Conservation (phyloP, 306 rosid species). For the Biancaea sappan region DNA sequence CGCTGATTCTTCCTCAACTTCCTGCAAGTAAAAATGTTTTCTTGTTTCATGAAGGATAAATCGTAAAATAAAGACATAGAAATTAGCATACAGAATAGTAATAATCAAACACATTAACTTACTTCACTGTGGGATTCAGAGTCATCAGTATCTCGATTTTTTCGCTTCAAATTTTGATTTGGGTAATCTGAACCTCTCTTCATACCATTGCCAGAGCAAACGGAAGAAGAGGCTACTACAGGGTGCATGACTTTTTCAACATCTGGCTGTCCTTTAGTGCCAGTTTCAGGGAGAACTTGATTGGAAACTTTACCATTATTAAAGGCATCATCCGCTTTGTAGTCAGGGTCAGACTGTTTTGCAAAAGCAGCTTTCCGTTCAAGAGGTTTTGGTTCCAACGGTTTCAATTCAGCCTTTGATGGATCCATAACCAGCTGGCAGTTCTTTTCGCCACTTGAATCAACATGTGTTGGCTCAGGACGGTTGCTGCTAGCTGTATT, state of each 20-base stretch:
- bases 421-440: slow-evolving; percentile 50
- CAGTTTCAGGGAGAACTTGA: slow-evolving; percentile 50
- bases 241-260: slow-evolving; percentile 60
- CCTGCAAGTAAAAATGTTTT: slow-evolving; percentile 58
- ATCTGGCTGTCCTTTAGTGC: slow-evolving; percentile 43
- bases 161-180: slow-evolving; percentile 63
- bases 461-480: slow-evolving; percentile 43
- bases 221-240: slow-evolving; percentile 73
- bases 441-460: slow-evolving; percentile 45
- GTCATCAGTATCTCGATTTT: slow-evolving; percentile 70
- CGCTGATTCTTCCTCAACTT: slow-evolving; percentile 80
- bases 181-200: slow-evolving; percentile 69
- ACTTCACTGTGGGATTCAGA: slow-evolving; percentile 95
- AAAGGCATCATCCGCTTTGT: slow-evolving; percentile 48
- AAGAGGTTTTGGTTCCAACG: slow-evolving; percentile 45
- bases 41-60: slow-evolving; percentile 39
- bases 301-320: slow-evolving; percentile 48
- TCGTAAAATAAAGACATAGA: slow-evolving; percentile 10
- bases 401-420: slow-evolving; percentile 53
- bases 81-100: slow-evolving; percentile 13
- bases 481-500: slow-evolving; percentile 46
- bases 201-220: slow-evolving; percentile 79
- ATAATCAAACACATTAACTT: slow-evolving; percentile 44
- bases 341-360: slow-evolving; percentile 48
- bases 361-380: slow-evolving; percentile 49